Evolutionary conservation across 352 stramenopile genomes (phyloP), one percentile per base, ranked within the genome.

Genomic region (Phytopythium vexans): DNA sequence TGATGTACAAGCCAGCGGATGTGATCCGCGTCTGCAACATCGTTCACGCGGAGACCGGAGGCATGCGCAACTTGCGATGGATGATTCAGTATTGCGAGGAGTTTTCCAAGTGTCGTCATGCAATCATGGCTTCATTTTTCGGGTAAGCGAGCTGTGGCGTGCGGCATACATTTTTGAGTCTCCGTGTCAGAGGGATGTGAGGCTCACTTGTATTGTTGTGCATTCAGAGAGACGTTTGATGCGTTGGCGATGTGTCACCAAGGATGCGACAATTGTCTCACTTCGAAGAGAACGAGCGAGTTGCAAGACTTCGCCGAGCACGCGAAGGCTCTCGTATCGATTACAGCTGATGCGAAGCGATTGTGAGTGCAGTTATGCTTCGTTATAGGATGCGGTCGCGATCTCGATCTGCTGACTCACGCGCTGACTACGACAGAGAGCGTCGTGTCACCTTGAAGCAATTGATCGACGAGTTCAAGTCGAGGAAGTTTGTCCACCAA

Each of bases 1-100:
- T 98, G 31, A 84, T 96, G 64, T 98, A 96, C 53, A 71, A 70
- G 9, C 53, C 70, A 0, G 76, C 71, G 9, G 92, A 97, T 58
- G 86, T 92, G 2, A 53, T 83, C 27, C 75, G 74, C n/a, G 79
- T 92, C 4, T 77, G 66, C 40, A 81, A 76, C 31, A 83, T 92
- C 46, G 77, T 86, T 0, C 76, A 89, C 37, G 62, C 64, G 9
- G 74, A 86, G 58, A 58, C 73, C 10, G 77, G 84, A 2, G 80
- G 82, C 0, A 86, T 88, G 52, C 71, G 68, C 8, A 88, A 87
- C 42, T 56, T 92, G 48, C 62, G 70, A 6, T 61, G 73, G 15
- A 89, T 92, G 66, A 81, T 85, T 40, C 72, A 81, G 43, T 89
- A 88, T 39, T 77, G 75, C 39, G 62, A 76, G 47, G 60, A 78